Conservation (phyloP, 2,329 filamentous ascomycete species). For the Pseudocercospora eumusae region DNA sequence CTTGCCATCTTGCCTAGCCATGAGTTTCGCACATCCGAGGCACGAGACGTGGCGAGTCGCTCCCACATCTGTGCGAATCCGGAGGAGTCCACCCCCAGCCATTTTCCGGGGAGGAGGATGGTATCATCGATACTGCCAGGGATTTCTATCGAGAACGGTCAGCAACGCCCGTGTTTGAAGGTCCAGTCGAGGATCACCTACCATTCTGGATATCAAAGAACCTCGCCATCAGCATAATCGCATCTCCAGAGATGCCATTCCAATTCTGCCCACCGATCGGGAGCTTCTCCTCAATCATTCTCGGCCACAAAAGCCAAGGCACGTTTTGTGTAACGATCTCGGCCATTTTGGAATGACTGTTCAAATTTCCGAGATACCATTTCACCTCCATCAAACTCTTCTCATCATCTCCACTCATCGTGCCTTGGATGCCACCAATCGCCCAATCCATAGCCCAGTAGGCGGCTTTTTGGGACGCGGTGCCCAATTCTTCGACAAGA, state of each 20-base stretch:
- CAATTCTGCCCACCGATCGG: background rate
- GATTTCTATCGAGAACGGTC: background rate
- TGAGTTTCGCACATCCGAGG: background rate
- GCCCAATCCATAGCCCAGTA: conserved; percentile 2
- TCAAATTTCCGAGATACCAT: background rate
- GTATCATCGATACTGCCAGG: background rate
- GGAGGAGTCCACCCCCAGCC: background rate
- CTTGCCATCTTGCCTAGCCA: background rate
- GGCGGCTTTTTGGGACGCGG: background rate
- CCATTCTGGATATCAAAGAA: background rate
- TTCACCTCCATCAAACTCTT: background rate
- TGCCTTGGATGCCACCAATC: background rate
- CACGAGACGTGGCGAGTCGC: background rate
- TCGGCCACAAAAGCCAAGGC: background rate
- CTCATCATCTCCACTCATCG: background rate
- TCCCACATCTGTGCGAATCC: background rate
- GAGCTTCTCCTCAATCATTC: background rate
- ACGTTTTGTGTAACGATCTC: background rate
- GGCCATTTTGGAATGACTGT: background rate
- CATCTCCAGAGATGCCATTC: background rate
- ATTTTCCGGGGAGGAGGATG: background rate
- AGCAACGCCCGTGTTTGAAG: background rate
- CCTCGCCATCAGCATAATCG: background rate
- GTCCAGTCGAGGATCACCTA: background rate
- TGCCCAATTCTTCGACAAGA: background rate